Conservation (phyloP, 2,329 filamentous ascomycete species). For the Nemania sp. region DNA sequence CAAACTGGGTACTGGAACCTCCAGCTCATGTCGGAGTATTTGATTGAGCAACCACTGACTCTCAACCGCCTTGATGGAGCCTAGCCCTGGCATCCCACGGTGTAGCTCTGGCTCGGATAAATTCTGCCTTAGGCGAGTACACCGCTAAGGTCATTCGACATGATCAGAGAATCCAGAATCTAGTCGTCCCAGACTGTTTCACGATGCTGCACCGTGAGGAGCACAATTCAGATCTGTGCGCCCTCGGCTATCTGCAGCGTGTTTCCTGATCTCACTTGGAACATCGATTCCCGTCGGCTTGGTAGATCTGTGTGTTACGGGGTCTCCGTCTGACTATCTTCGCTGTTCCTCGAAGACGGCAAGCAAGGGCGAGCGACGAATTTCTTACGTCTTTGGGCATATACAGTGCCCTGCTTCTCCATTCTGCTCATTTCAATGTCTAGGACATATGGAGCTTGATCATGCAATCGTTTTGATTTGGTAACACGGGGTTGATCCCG, state of each 20-base stretch:
- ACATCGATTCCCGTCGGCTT: slow-evolving; percentile 38
- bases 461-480: slow-evolving; percentile 38
- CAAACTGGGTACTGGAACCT: background rate
- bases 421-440: slow-evolving; percentile 40
- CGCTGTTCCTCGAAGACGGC: slow-evolving; percentile 32
- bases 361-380: slow-evolving; percentile 28
- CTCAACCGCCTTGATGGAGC: background rate
- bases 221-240: slow-evolving; percentile 40
- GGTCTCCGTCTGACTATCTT: slow-evolving; percentile 35
- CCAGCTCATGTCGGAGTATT: slow-evolving; percentile 21
- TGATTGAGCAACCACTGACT: slow-evolving; percentile 1
- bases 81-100: slow-evolving; percentile 1
- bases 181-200: slow-evolving; percentile 38
- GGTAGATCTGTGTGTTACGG: slow-evolving; percentile 36
- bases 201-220: slow-evolving; percentile 39
- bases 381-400: slow-evolving; percentile 27
- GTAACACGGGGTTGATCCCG: slow-evolving; percentile 36
- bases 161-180: slow-evolving; percentile 20
- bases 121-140: slow-evolving; percentile 13
- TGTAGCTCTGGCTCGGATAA: slow-evolving; percentile 13
- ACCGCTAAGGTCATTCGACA: slow-evolving; percentile 13
- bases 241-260: slow-evolving; percentile 43
- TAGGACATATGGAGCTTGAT: slow-evolving; percentile 40
- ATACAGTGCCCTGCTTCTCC: slow-evolving; percentile 28
- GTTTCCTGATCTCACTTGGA: slow-evolving; percentile 39